Percentiles rank a stretch among this genome's conserved stretches.
Conservation (phyloP, 306 rosid genomes). For the Elaeagnus macrophylla region DNA sequence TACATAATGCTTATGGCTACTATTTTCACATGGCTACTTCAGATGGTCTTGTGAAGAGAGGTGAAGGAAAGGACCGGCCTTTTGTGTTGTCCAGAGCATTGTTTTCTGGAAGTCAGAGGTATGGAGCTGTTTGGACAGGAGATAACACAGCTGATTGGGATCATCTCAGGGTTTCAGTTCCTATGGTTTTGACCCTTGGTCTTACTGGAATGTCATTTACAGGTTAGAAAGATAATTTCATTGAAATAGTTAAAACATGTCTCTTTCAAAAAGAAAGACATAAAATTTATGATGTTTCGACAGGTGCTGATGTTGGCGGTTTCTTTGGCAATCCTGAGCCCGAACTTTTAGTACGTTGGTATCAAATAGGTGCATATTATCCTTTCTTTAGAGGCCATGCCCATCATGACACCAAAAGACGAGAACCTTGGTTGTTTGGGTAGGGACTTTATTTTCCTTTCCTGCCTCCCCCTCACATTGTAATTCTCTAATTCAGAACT, state of each 20-base stretch:
- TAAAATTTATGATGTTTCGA: slow-evolving; percentile 14
- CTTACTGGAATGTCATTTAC: slow-evolving; percentile 72
- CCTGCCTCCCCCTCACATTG: background rate
- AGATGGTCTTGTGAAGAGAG: slow-evolving; percentile 77
- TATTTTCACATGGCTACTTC: slow-evolving; percentile 96
- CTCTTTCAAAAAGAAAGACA: slow-evolving; percentile 3
- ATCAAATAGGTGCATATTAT: slow-evolving; percentile 83
- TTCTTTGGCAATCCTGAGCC: slow-evolving; percentile 95
- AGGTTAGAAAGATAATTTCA: slow-evolving; percentile 34
- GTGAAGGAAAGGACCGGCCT: slow-evolving; percentile 79
- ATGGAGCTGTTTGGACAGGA: slow-evolving; percentile 94
- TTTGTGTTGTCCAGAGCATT: slow-evolving; percentile 86
- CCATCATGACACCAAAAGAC: slow-evolving; percentile 92
- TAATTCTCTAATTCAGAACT: background rate
- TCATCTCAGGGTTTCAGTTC: slow-evolving; percentile 81
- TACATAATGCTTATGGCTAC: slow-evolving; percentile 91
- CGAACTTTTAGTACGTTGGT: slow-evolving; percentile 92
- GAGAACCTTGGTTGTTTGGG: slow-evolving; percentile 99
- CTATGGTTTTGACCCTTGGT: slow-evolving; percentile 89
- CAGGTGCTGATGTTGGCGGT: slow-evolving; percentile 99
- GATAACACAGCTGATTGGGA: slow-evolving; percentile 97
- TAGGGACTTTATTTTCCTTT: slow-evolving; percentile 35
- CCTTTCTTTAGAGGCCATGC: slow-evolving; percentile 97
- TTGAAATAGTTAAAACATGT: background rate
- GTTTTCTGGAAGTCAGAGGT: slow-evolving; percentile 88